phyloP scores from a whole-genome alignment of 495 filamentous ascomycete species.

The Tricharina praecox region DNA sequence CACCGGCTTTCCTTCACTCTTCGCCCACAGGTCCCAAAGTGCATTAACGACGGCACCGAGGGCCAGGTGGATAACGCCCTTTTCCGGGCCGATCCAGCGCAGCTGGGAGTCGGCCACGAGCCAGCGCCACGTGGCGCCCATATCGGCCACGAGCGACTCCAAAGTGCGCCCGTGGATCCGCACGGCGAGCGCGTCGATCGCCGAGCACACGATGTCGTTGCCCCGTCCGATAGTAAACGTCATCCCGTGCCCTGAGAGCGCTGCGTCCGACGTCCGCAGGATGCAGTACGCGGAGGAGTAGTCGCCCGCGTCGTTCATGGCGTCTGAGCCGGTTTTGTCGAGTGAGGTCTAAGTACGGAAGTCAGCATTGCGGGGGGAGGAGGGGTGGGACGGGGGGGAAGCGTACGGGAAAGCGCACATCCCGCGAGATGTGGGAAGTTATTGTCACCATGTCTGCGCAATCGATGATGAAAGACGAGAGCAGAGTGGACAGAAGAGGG shows the following conservation, averaged over 20 bases:
- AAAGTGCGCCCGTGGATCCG: slow-evolving; percentile 59
- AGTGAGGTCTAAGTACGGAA: slow-evolving; percentile 54
- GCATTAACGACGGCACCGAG: slow-evolving; percentile 84
- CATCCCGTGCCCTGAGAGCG: slow-evolving; percentile 71
- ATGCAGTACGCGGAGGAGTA: slow-evolving; percentile 91
- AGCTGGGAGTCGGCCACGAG: slow-evolving; percentile 79
- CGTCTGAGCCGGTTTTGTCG: slow-evolving; percentile 88
- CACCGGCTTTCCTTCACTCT: slow-evolving; percentile 66
- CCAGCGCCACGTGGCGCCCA: slow-evolving; percentile 80
- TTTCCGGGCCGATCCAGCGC: slow-evolving; percentile 90
- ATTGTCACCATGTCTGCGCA: slow-evolving; percentile 55
- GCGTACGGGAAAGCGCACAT: slow-evolving; percentile 75
- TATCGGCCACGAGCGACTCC: slow-evolving; percentile 57
- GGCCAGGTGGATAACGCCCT: slow-evolving; percentile 86
- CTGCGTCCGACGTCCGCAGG: slow-evolving; percentile 55
- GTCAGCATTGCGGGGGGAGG: neutral
- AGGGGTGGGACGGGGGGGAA: slow-evolving; percentile 6
- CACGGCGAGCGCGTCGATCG: slow-evolving; percentile 58
- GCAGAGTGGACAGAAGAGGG: too few species aligned
- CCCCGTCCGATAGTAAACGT: slow-evolving; percentile 94
- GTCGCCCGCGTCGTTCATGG: slow-evolving; percentile 91
- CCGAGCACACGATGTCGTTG: slow-evolving; percentile 81
- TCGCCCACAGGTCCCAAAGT: slow-evolving; percentile 91
- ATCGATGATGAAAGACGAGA: too few species aligned
- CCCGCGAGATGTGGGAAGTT: slow-evolving; percentile 59